phyloP scores from a whole-genome alignment of 2,329 filamentous ascomycete genomes.

The Tolypocladium tundrense region DNA sequence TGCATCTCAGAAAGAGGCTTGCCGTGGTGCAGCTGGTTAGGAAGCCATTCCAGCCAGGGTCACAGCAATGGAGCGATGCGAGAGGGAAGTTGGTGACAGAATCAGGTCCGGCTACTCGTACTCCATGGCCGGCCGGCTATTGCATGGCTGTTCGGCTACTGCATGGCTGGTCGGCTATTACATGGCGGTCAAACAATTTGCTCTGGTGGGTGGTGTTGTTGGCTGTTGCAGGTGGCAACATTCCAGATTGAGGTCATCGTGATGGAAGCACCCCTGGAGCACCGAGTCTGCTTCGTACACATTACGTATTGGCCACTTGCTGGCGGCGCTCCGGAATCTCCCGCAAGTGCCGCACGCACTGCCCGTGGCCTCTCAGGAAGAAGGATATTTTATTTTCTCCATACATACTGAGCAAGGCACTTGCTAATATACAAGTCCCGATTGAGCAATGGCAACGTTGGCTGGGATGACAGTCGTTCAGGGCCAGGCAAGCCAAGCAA shows the following conservation, averaged over 20 bases:
- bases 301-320: neutral
- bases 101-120: neutral
- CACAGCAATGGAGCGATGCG: neutral
- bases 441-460: neutral
- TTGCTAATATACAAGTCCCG: neutral
- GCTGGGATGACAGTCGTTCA: no score
- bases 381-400: neutral
- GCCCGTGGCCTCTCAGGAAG: neutral
- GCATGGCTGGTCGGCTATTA: neutral
- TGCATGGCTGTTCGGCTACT: neutral
- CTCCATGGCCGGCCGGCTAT: neutral
- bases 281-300: no score
- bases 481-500: no score
- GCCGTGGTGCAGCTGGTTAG: no score
- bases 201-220: neutral
- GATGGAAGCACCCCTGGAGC: no score
- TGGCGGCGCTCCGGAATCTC: neutral
- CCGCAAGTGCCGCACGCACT: neutral
- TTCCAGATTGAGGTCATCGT: no score
- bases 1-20: no score
- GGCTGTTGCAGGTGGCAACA: neutral
- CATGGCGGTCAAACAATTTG: neutral
- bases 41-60: no score
- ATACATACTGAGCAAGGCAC: neutral
- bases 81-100: neutral